Conservation (phyloP, 2,329 filamentous ascomycete genomes). For the Trichoderma pleuroti region DNA sequence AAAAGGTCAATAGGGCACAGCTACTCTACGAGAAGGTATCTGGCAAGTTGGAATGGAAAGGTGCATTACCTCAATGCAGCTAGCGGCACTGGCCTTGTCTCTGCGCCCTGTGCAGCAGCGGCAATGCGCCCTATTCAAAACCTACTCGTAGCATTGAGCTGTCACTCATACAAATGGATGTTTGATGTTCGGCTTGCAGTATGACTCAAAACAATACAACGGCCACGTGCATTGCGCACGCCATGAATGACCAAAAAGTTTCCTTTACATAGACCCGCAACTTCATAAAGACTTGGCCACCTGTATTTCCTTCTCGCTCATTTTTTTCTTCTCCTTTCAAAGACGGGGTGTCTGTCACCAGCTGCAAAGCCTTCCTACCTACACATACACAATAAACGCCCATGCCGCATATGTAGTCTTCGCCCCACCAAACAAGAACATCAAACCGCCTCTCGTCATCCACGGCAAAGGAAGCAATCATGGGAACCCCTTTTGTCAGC, state of each 20-base stretch:
- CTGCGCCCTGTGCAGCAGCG: neutral
- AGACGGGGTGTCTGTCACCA: neutral
- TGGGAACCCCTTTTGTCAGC: conserved; percentile 50
- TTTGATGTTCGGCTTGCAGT: neutral
- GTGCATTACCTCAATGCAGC: neutral
- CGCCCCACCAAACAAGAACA: neutral
- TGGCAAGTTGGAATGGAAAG: neutral
- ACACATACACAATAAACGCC: neutral
- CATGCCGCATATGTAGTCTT: neutral
- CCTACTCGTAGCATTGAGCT: neutral
- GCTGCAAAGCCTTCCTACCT: neutral
- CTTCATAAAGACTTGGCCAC: neutral
- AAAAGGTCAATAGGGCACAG: neutral
- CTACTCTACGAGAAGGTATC: neutral
- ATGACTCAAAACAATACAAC: neutral
- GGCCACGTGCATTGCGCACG: neutral
- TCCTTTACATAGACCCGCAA: neutral
- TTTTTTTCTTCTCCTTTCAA: neutral
- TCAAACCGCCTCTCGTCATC: neutral
- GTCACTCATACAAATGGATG: neutral
- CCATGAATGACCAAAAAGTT: neutral
- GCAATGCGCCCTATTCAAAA: neutral
- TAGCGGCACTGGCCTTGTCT: neutral
- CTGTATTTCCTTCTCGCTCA: neutral
- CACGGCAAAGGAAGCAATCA: conserved; percentile 24